These are phyloP conservation scores for Trichophyton mentagrophytes DNA, from an alignment of 2,329 filamentous ascomycete species.

Conservation along the genomic window DNA sequence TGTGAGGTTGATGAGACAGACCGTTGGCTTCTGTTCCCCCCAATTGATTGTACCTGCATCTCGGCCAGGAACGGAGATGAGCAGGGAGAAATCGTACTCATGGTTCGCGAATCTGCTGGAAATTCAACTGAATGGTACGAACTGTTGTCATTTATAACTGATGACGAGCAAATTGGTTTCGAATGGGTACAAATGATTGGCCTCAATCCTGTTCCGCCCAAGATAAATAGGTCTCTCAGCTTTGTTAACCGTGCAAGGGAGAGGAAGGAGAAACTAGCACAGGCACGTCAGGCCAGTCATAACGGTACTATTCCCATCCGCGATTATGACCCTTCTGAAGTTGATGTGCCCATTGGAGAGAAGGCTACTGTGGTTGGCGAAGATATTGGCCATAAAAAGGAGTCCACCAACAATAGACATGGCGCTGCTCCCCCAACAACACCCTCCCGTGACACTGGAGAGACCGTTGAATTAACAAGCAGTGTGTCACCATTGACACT, in stretches of 20 bases:
- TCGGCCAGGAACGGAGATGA: conserved; percentile 67
- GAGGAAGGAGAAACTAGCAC: conserved; percentile 17
- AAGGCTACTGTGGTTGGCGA: conserved; percentile 7
- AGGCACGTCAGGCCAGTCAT: conserved; percentile 11
- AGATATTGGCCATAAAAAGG: neutral
- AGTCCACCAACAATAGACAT: neutral
- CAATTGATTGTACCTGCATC: conserved; percentile 57
- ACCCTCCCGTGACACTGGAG: conserved; percentile 9
- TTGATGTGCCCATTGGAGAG: conserved; percentile 52
- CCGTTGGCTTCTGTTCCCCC: conserved; percentile 83
- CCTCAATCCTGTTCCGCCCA: conserved; percentile 49
- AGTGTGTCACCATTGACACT: conserved; percentile 23
- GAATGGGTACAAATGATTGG: conserved; percentile 87
- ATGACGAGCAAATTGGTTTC: conserved; percentile 60
- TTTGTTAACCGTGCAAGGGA: conserved; percentile 36
- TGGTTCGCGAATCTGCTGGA: conserved; percentile 62
- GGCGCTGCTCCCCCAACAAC: neutral
- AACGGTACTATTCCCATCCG: conserved; percentile 26
- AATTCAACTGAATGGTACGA: conserved; percentile 64
- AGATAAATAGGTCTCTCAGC: conserved; percentile 42
- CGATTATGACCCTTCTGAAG: conserved; percentile 39
- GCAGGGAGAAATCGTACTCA: conserved; percentile 65
- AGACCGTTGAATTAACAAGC: conserved; percentile 16
- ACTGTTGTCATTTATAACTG: conserved; percentile 61
- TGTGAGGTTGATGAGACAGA: conserved; percentile 71